Percentiles rank a stretch among this genome's conserved stretches.
Conservation (phyloP, 768 basidiomycete species). For the Lactarius indigo region DNA sequence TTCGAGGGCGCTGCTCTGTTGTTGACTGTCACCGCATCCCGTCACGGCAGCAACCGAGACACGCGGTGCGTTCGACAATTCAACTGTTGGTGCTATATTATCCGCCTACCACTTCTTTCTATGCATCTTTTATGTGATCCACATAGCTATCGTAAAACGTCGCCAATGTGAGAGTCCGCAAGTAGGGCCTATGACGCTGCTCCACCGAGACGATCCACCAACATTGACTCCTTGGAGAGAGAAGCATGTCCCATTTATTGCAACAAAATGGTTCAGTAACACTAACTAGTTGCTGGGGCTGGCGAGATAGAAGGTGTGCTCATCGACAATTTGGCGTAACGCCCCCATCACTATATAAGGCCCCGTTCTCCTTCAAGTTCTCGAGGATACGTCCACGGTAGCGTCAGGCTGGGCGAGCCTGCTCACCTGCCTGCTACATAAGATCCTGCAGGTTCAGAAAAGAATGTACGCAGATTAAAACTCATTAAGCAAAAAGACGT, state of each 20-base stretch:
- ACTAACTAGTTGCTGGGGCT: conserved; percentile 4
- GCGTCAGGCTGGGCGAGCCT: not conserved
- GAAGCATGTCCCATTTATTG: not conserved
- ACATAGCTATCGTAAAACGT: not conserved
- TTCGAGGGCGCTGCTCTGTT: not conserved
- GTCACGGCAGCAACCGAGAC: not conserved
- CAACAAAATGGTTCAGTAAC: conserved; percentile 13
- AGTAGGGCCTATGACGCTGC: not conserved
- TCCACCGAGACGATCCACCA: not conserved
- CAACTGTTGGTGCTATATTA: not conserved
- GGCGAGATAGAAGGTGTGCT: conserved; percentile 9
- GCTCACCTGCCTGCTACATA: not conserved
- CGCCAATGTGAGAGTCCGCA: not conserved
- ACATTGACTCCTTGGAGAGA: not conserved
- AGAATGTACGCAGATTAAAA: not conserved
- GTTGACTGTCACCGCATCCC: not conserved
- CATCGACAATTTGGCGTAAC: not conserved
- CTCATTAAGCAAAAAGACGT: conserved; percentile 11
- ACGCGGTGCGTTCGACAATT: too few species aligned
- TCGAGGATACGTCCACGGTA: conserved; percentile 1
- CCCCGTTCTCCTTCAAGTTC: not conserved
- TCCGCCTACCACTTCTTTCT: not conserved
- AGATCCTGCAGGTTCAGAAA: conserved; percentile 9
- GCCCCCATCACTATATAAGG: not conserved
- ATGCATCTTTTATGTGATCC: not conserved